A percentile compares a stretch with the other conserved stretches of the same genome.
These are phyloP conservation scores for Backusella australiensis DNA, from an alignment of 192 early-diverging fungal species.

Conservation along the genomic window DNA sequence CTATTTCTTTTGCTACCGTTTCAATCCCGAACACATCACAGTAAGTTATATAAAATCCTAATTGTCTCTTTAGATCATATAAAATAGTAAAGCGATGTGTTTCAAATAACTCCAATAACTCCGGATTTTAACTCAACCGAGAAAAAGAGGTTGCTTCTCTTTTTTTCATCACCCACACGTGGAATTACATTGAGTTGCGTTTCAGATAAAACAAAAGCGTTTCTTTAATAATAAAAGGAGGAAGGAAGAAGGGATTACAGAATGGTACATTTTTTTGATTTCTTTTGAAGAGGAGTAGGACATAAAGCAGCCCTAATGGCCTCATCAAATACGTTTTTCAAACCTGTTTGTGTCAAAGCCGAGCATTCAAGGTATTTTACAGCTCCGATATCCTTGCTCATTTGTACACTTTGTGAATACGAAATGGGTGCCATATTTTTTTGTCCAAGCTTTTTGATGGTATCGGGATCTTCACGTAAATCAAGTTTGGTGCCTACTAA, in stretches of 20 bases:
- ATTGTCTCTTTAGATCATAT: neutral
- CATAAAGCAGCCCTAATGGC: conserved; percentile 82
- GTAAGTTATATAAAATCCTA: neutral
- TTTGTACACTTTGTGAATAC: conserved; percentile 73
- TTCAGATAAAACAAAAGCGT: neutral
- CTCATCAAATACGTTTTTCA: conserved; percentile 94
- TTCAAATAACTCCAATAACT: neutral
- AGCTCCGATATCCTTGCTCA: conserved; percentile 75
- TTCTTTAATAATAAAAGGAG: neutral
- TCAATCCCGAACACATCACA: neutral
- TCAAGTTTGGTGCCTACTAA: conserved; percentile 92
- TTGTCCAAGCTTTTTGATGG: conserved; percentile 73
- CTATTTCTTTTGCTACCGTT: neutral
- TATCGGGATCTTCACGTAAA: conserved; percentile 82
- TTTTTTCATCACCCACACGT: neutral
- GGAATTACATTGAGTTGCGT: neutral
- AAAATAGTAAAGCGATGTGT: neutral
- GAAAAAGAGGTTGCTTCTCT: neutral
- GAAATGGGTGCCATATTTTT: conserved; percentile 80
- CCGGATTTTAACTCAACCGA: neutral
- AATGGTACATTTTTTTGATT: conserved; percentile 62
- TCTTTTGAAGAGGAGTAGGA: conserved; percentile 52
- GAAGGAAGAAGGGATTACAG: conserved; percentile 44
- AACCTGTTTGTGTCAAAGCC: conserved; percentile 86
- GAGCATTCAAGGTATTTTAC: conserved; percentile 91